Conservation (phyloP, 352 stramenopile genomes). For the Phytophthora megakarya region DNA sequence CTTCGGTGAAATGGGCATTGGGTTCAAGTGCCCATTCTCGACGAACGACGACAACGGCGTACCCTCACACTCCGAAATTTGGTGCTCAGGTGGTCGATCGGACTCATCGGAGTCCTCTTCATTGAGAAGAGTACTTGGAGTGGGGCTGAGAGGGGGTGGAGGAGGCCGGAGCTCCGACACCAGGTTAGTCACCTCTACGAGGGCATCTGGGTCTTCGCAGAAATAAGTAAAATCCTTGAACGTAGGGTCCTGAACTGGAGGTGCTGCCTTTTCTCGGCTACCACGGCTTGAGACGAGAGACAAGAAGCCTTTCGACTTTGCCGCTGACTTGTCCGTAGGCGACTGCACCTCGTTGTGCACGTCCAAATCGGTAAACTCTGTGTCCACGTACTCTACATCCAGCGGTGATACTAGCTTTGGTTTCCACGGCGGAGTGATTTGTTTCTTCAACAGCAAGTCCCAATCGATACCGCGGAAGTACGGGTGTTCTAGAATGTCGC, state of each 20-base stretch:
- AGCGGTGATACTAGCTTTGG: constrained; percentile 78
- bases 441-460: constrained; percentile 85
- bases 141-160: constrained; percentile 33
- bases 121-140: constrained; percentile 28
- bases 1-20: constrained; percentile 59
- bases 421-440: constrained; percentile 87
- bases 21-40: constrained; percentile 70
- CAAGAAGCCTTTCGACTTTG: constrained; percentile 82
- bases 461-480: constrained; percentile 86
- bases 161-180: constrained; percentile 78
- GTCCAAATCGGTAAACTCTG: constrained; percentile 87
- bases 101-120: constrained; percentile 45
- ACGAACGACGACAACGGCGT: constrained; percentile 87
- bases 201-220: constrained; percentile 84
- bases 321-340: constrained; percentile 77
- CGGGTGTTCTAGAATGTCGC: constrained; percentile 81
- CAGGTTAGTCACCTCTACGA: constrained; percentile 82
- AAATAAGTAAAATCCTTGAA: constrained; percentile 93
- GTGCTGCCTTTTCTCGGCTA: constrained; percentile 64
- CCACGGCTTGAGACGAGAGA: constrained; percentile 75
- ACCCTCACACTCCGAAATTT: constrained; percentile 47
- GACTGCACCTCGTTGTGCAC: constrained; percentile 83
- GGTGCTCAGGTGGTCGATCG: constrained; percentile 27
- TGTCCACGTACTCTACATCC: constrained; percentile 87
- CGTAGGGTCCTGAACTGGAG: constrained; percentile 84